Evolutionary conservation across 805 yeast genomes (phyloP), one percentile per base, ranked within the genome.

Genomic region (Pachysolen tannophilus): DNA sequence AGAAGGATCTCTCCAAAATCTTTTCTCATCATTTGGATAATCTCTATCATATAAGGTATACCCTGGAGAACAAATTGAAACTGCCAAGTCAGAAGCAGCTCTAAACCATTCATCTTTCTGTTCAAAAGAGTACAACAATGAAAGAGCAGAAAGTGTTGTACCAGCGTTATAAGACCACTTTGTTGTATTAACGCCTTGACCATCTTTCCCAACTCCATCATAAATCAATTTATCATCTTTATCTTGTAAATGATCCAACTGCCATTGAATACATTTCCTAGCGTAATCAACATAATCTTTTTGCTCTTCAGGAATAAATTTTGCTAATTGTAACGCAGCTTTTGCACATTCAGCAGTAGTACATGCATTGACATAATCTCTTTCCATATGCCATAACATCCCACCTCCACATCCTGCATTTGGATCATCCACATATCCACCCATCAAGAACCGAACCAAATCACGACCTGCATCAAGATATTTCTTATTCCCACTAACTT

Each of bases 161-260:
- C 87, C 87, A 8, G 73, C 68, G 55, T 79, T 80, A 53, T 79
- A 79, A 5, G 83, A 68, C 72, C 78, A 75, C 55, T 79, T 78
- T 46, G 65, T 64, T 14, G 61, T 62, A 45, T 75, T 71, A 8
- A 63, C 60, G 18, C 56, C 49, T 28, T 60, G 60, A 5, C 58
- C 55, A 28, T 65, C 65, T 31, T 60, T 67, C 40, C 66, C 74
- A 30, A 74, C 59, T 27, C 87, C 87, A 52, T 79, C 87, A 55
- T 55, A 58, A 27, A 79, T 68, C 42, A 78, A 62, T 39, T 69
- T 65, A 52, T 77, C 82, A 15, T 50, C 56, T 20, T 63, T 60
- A 50, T 76, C 83, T 47, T 65, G 67, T 47, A 79, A 60, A 16
- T 56, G 56, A 25, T 58, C 55, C 43, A 75, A 61, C 35, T 72